phyloP scores from a whole-genome alignment of 345 rosid species.

The Theobroma cacao region DNA sequence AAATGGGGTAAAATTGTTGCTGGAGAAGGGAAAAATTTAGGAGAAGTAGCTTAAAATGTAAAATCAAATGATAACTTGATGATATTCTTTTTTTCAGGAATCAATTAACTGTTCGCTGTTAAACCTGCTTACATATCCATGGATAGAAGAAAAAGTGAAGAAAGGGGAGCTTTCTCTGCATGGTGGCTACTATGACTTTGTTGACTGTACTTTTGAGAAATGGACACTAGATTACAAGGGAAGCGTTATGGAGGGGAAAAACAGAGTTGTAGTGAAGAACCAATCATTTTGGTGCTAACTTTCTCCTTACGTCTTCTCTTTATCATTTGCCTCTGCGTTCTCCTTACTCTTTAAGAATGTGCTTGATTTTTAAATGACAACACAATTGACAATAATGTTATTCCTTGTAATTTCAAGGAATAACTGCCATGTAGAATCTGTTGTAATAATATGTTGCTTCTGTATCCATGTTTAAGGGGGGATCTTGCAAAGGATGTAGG shows the following conservation, averaged over 20 bases:
- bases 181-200: slow-evolving; percentile 88
- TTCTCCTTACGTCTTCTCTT: not conserved
- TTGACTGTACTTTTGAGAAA: slow-evolving; percentile 85
- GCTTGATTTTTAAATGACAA: slow-evolving; percentile 8
- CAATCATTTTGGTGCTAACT: slow-evolving; percentile 61
- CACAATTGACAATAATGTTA: slow-evolving; percentile 14
- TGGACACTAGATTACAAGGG: slow-evolving; percentile 79
- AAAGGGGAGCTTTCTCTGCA: slow-evolving; percentile 61
- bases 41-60: not conserved
- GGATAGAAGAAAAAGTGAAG: slow-evolving; percentile 86
- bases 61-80: not conserved
- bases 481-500: not conserved
- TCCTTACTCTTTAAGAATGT: not conserved
- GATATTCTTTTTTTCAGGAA: slow-evolving; percentile 39
- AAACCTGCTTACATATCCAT: slow-evolving; percentile 82
- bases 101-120: slow-evolving; percentile 71
- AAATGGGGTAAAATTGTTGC: too few species aligned
- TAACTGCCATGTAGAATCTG: not conserved
- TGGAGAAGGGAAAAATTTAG: too few species aligned
- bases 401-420: slow-evolving; percentile 13
- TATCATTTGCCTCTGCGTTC: not conserved
- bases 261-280: slow-evolving; percentile 45
- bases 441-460: slow-evolving; percentile 3
- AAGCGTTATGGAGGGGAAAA: slow-evolving; percentile 37
- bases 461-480: not conserved